phyloP scores from a whole-genome alignment of 1,284 basidiomycete genomes.

The Puccinia triticina region DNA sequence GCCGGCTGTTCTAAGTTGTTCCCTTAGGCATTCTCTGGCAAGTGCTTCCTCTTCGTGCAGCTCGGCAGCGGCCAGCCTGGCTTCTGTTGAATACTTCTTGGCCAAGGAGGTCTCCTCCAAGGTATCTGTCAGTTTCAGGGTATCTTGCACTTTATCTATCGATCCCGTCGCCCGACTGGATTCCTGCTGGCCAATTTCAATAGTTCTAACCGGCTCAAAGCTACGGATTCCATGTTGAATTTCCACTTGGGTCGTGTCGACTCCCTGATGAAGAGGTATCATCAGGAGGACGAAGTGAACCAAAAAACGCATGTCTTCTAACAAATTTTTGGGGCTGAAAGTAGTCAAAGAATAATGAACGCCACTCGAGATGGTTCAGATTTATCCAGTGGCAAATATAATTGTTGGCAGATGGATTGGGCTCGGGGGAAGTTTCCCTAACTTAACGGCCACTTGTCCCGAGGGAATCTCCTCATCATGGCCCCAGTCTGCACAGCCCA shows the following conservation, averaged over 20 bases:
- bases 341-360: background rate
- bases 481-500: background rate
- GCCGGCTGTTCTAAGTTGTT: background rate
- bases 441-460: too few relatives aligned
- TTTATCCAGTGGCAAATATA: background rate
- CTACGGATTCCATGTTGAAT: background rate
- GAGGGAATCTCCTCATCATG: background rate
- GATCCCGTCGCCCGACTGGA: background rate
- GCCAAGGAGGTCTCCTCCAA: background rate
- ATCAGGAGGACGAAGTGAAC: background rate
- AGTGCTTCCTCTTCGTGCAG: background rate
- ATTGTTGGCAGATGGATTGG: background rate
- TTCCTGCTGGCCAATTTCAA: background rate
- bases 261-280: slow-evolving; percentile 1
- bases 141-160: background rate
- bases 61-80: background rate
- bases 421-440: too few relatives aligned
- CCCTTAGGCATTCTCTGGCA: background rate
- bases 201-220: background rate
- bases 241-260: background rate
- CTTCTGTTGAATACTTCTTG: background rate
- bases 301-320: background rate
- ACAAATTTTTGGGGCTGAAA: background rate
- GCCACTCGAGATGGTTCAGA: background rate
- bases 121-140: background rate